Conservation (phyloP, 257 asterid genomes). For the Echites panduratus region DNA sequence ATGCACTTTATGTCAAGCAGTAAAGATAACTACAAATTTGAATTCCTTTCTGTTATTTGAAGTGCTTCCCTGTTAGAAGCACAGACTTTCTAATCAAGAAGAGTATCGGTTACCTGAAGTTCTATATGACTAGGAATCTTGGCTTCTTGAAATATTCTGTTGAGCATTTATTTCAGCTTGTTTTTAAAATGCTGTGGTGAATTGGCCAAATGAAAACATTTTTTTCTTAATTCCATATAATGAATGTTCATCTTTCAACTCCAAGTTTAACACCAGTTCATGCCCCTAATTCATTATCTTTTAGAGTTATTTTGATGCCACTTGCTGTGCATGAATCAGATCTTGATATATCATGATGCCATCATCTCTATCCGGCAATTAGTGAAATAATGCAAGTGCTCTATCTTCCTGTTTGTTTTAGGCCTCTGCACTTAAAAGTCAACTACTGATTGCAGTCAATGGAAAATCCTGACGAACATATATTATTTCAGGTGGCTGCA, state of each 20-base stretch:
- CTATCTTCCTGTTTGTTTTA: constrained; percentile 7
- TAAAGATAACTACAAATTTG: neutral
- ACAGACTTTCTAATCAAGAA: neutral
- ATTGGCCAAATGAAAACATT: neutral
- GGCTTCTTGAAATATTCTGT: neutral
- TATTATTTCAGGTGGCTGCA: constrained; percentile 31
- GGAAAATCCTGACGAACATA: constrained; percentile 39
- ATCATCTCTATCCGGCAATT: neutral
- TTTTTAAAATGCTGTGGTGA: neutral
- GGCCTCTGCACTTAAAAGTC: constrained; percentile 11
- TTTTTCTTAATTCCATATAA: neutral
- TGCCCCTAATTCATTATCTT: neutral
- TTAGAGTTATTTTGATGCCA: neutral
- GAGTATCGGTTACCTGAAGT: neutral
- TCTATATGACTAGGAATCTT: neutral
- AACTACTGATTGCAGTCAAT: constrained; percentile 30
- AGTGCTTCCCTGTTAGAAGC: neutral
- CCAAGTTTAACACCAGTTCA: neutral
- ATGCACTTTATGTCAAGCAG: neutral
- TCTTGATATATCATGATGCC: neutral
- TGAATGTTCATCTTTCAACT: neutral
- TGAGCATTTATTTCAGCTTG: neutral
- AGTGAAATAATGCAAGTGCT: neutral
- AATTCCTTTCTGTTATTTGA: neutral
- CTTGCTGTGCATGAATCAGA: neutral